phyloP scores from a whole-genome alignment of 148 eudicot species.

The Vaccinium myrtillus region DNA sequence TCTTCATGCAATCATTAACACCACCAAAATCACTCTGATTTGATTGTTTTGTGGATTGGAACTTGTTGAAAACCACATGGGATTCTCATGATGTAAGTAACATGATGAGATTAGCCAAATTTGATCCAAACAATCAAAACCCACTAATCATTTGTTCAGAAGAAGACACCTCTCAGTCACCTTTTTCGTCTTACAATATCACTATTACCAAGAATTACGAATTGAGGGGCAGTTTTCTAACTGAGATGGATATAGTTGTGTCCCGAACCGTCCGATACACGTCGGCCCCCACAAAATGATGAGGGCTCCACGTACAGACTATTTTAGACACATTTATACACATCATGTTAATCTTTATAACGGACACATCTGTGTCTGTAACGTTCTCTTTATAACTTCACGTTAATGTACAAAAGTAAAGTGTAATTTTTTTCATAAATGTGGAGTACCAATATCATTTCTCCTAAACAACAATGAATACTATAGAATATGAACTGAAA shows the following conservation, averaged over 20 bases:
- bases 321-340: too few relatives aligned
- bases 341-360: too few relatives aligned
- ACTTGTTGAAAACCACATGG: conserved; percentile 10
- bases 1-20: conserved; percentile 12
- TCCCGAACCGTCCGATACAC: too few relatives aligned
- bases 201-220: neutral
- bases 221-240: neutral
- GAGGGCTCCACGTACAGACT: too few relatives aligned
- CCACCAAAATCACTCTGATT: conserved; percentile 5
- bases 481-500: too few relatives aligned
- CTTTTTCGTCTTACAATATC: neutral
- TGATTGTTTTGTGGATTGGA: neutral
- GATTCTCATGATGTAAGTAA: neutral
- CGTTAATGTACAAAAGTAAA: too few relatives aligned
- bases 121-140: neutral
- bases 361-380: too few relatives aligned
- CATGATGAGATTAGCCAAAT: neutral
- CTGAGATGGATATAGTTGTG: too few relatives aligned
- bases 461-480: neutral
- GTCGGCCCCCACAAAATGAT: too few relatives aligned
- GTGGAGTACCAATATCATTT: neutral
- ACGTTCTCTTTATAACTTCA: too few relatives aligned
- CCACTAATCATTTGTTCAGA: conserved; percentile 2
- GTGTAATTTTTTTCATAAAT: neutral
- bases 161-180: neutral